Evolutionary conservation across 2,329 filamentous ascomycete genomes (phyloP), one percentile per base, ranked within the genome.

Genomic region (Cordyceps fumosorosea): DNA sequence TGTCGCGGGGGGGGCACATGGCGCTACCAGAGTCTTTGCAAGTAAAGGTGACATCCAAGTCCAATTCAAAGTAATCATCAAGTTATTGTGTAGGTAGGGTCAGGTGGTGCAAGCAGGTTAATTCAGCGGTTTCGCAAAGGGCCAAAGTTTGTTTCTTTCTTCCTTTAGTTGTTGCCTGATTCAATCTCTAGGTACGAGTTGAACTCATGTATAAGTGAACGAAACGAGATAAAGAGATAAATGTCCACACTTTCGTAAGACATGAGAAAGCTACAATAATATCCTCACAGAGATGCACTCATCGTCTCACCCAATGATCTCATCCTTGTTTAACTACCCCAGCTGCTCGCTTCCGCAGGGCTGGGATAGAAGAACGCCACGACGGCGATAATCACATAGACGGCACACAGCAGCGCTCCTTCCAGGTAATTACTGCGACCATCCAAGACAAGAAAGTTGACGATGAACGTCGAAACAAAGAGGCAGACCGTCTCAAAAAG

Each of bases 351-450:
- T 16, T 85, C 77, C 3, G 72, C 67, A 2, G 74, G 76, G 42
- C 77, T 76, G 0, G 87, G 87, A 64, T 88, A 89, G 69, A 86
- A 89, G 69, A 87, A 89, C 0, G 87, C 85, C 8, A 85, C 83
- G 1, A 89, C 78, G 1, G 80, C 81, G 66, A 89, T 89, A 64
- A 89, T 89, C 56, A 89, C 76, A 70, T 89, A 89, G 3, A 85
- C 84, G 0, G 86, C 82, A 66, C 85, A 86, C 32, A 90, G 73
- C 48, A 90, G 72, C 1, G 87, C 87, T 16, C 91, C 91, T 76
- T 96, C 91, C 14, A 96, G 83, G 69, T 95, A 96, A 71, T 96
- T 96, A 72, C 88, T 91, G 72, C 91, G 84, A 12, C 91, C 91
- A 69, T 96, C 91, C 64, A 93, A 79, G 55, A 96, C 91, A 64